Conservation (phyloP, 192 early-diverging fungal species). For the Linnemannia hyalina region DNA sequence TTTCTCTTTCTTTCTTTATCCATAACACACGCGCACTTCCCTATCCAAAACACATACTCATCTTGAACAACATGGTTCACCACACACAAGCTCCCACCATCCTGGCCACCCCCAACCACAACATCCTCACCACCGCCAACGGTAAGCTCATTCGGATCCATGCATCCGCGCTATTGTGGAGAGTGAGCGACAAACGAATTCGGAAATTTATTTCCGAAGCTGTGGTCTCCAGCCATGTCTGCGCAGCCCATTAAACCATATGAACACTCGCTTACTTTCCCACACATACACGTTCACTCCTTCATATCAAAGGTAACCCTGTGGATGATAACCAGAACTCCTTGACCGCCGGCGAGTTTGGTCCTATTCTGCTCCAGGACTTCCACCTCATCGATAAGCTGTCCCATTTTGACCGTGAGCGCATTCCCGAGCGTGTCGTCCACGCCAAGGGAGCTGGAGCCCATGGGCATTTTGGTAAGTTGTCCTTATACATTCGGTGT, state of each 20-base stretch:
- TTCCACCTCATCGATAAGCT: constrained; percentile 85
- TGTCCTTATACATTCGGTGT: not conserved
- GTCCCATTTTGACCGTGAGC: constrained; percentile 83
- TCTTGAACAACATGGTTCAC: constrained; percentile 15
- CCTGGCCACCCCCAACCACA: constrained; percentile 42
- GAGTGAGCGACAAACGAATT: not conserved
- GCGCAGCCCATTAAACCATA: not conserved
- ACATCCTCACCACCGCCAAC: constrained; percentile 55
- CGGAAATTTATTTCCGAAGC: not conserved
- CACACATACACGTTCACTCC: not conserved
- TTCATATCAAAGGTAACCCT: constrained; percentile 65
- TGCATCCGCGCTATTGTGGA: not conserved
- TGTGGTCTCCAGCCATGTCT: not conserved
- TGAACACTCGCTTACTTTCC: not conserved
- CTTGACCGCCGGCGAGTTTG: constrained; percentile 74
- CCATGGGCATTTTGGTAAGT: constrained; percentile 77
- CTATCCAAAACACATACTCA: not conserved
- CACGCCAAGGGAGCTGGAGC: constrained; percentile 85
- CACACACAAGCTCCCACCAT: constrained; percentile 25
- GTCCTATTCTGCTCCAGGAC: constrained; percentile 79
- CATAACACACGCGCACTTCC: not conserved
- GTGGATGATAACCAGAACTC: constrained; percentile 84
- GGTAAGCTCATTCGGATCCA: constrained; percentile 18
- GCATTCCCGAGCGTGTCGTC: constrained; percentile 85
- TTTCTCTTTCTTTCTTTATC: not conserved